Evolutionary conservation across 1,139 yeast genomes (phyloP).

Genomic region (Scheffersomyces titani): DNA sequence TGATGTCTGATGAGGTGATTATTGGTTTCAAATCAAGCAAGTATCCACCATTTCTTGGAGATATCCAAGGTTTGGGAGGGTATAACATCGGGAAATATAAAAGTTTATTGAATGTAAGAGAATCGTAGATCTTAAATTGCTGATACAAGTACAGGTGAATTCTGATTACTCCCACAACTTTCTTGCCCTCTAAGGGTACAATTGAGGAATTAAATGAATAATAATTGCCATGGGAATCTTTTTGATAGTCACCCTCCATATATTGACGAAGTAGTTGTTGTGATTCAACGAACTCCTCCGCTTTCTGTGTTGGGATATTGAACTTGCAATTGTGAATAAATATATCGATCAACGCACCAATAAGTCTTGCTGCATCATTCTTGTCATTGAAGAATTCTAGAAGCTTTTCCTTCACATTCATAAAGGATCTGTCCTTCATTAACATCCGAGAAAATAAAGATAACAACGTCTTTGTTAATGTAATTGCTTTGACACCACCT

Average conservation of each 20-base stretch:
- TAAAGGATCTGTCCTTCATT: conserved; percentile 11
- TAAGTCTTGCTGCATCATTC: conserved; percentile 24
- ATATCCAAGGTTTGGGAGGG: conserved; percentile 40
- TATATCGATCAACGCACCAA: conserved; percentile 21
- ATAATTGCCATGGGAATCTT: not conserved
- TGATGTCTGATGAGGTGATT: conserved; percentile 21
- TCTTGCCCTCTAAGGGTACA: conserved; percentile 1
- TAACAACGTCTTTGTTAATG: conserved; percentile 14
- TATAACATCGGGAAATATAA: conserved; percentile 40
- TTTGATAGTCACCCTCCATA: not conserved
- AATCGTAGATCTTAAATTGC: conserved; percentile 15
- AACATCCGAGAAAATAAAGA: conserved; percentile 15
- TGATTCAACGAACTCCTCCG: conserved; percentile 3
- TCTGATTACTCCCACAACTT: conserved; percentile 19
- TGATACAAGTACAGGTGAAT: conserved; percentile 28
- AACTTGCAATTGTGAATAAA: conserved; percentile 20
- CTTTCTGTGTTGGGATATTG: conserved; percentile 12
- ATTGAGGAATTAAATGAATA: conserved; percentile 1
- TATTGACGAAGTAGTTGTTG: conserved; percentile 2
- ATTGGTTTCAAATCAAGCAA: conserved; percentile 27
- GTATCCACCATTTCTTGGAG: conserved; percentile 39
- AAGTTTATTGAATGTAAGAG: conserved; percentile 15
- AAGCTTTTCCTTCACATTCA: conserved; percentile 9
- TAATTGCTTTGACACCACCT: conserved; percentile 17
- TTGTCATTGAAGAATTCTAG: conserved; percentile 15